Base-by-base conservation (phyloP, 805 yeast species). In the Schizosaccharomyces octosporus region DNA sequence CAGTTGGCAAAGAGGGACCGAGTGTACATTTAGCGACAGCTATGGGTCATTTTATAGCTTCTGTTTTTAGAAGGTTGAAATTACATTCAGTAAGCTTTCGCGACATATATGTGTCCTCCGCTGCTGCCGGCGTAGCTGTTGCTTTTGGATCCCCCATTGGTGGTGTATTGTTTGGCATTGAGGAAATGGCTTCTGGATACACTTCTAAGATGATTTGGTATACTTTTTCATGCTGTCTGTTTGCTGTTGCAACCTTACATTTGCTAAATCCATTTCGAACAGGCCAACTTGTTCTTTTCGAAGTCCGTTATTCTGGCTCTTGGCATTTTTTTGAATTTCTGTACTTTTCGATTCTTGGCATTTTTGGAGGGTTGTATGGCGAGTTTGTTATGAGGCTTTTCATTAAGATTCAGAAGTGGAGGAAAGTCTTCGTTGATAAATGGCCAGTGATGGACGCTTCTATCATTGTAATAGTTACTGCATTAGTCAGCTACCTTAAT, bases 121-220 rank as follows among this genome's bases (percentile, higher is more conserved):
- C 96, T 9, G 97, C 96, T 2, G 95, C 98, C 0, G 99, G 99
- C 61, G 97, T 93, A 7, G 97, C 97, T 0, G 97, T 93, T 7
- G 98, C 97, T 0, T 93, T 93, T 74, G 97, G 95, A 0, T 81
- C 89, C 13, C 98, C 98, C 0, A 87, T 90, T 74, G 95, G 95
- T 31, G 99, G 99, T 17, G 97, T 93, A 0, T 72, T 93, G 48
- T 93, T 94, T 70, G 82, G 95, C 13, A 78, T 93, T 63, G 99
- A 93, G 2, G 85, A 95, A 0, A 78, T 94, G 70, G 87, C 95
- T 94, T 85, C 87, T 67, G 81, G 93, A 1, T 45, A 45, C 17
- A 24, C 21, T 24, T 24, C 51, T 7, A 45, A 17, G 17, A 45
- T 45, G 51, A 45, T 45, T 19, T n/a, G 21, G 27, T 45, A 45